Percentiles rank a stretch among this genome's conserved stretches.
Conservation (phyloP, 495 filamentous ascomycete genomes). For the Talaromyces wortmannii region DNA sequence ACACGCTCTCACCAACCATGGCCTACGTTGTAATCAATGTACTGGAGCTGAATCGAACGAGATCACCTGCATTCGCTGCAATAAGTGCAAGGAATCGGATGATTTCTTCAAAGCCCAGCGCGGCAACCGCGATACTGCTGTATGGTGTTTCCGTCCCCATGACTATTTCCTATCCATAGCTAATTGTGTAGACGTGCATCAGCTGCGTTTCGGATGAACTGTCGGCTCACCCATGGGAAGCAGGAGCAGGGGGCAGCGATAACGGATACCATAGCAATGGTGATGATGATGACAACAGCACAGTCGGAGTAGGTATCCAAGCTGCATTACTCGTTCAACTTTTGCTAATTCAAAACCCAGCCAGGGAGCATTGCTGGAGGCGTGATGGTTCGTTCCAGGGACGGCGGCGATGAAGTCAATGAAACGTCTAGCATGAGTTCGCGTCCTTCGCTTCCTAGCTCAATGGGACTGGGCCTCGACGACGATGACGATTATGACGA, state of each 20-base stretch:
- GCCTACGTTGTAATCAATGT: not conserved
- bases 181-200: constrained; percentile 41
- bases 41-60: constrained; percentile 19
- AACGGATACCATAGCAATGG: not conserved
- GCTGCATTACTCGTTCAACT: not conserved
- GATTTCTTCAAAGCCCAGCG: constrained; percentile 54
- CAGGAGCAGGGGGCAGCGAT: too few relatives aligned
- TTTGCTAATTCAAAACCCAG: not conserved
- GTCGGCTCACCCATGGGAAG: not conserved
- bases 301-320: not conserved
- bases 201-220: constrained; percentile 37
- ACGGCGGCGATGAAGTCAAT: too few relatives aligned
- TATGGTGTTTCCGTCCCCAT: constrained; percentile 22
- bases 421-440: too few relatives aligned
- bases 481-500: not conserved
- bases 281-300: not conserved
- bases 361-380: not conserved
- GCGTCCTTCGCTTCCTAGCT: too few relatives aligned
- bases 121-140: constrained; percentile 34
- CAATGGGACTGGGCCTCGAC: too few relatives aligned
- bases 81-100: constrained; percentile 32
- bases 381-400: not conserved
- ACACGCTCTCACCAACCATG: constrained; percentile 9
- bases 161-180: constrained; percentile 5
- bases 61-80: constrained; percentile 39